These are phyloP conservation scores for Sporothrix mexicana DNA, from an alignment of 2,329 filamentous ascomycete species.

Conservation along the genomic window DNA sequence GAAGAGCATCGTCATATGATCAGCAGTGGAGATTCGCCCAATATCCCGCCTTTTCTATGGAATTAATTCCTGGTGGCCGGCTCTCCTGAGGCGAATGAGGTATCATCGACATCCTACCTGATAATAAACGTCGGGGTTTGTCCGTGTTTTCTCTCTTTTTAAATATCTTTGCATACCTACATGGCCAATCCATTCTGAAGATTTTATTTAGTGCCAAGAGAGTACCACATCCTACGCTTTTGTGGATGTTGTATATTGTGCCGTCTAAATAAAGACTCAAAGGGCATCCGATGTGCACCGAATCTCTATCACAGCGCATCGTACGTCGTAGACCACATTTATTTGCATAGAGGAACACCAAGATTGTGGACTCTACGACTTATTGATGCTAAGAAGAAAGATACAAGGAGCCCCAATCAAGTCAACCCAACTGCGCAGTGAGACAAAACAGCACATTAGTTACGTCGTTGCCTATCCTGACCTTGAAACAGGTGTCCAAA, in stretches of 20 bases:
- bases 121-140: neutral
- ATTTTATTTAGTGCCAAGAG: neutral
- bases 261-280: slow-evolving; percentile 19
- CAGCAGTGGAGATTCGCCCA: slow-evolving; percentile 11
- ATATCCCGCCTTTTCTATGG: neutral
- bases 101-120: slow-evolving; percentile 29
- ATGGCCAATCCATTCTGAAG: neutral
- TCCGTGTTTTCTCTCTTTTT: neutral
- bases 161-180: neutral
- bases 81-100: slow-evolving; percentile 21
- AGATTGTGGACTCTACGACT: too few species aligned
- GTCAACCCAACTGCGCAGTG: too few species aligned
- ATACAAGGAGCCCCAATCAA: too few species aligned
- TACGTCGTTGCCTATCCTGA: neutral
- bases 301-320: too few species aligned
- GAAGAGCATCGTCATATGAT: neutral
- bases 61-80: slow-evolving; percentile 27
- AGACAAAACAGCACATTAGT: too few species aligned
- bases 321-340: too few species aligned
- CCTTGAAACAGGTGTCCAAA: slow-evolving; percentile 2
- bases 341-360: too few species aligned
- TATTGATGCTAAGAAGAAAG: too few species aligned
- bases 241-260: neutral
- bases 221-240: neutral
- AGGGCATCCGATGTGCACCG: neutral